phyloP scores from a whole-genome alignment of 352 stramenopile genomes.

The Aphanomyces invadans region DNA sequence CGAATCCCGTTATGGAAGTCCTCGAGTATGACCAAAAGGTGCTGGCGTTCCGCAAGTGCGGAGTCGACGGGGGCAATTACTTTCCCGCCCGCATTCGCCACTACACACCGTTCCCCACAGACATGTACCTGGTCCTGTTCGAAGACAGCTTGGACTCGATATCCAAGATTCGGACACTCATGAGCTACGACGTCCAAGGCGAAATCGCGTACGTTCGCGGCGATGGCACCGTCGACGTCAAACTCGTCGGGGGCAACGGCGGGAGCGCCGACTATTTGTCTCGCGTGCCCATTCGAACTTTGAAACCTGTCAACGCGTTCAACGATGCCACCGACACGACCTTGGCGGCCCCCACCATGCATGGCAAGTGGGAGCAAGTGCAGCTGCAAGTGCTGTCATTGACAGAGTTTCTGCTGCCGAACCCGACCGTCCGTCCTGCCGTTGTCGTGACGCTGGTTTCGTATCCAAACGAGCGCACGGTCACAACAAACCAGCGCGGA shows the following conservation, averaged over 20 bases:
- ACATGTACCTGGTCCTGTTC: slow-evolving; percentile 50
- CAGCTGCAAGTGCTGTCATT: slow-evolving; percentile 41
- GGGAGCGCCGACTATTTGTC: slow-evolving; percentile 26
- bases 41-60: slow-evolving; percentile 49
- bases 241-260: slow-evolving; percentile 27
- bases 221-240: slow-evolving; percentile 53
- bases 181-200: slow-evolving; percentile 50
- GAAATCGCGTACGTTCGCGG: slow-evolving; percentile 39
- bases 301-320: slow-evolving; percentile 47
- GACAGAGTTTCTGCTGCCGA: slow-evolving; percentile 32
- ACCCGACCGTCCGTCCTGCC: slow-evolving; percentile 27
- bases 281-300: slow-evolving; percentile 28
- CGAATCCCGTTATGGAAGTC: slow-evolving; percentile 39
- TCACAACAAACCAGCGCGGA: slow-evolving; percentile 26
- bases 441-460: slow-evolving; percentile 45
- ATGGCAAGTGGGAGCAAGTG: slow-evolving; percentile 38
- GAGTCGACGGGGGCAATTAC: slow-evolving; percentile 43
- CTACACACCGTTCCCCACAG: slow-evolving; percentile 41
- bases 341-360: slow-evolving; percentile 24
- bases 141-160: slow-evolving; percentile 51
- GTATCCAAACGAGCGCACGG: slow-evolving; percentile 25
- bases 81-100: slow-evolving; percentile 45
- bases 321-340: slow-evolving; percentile 28
- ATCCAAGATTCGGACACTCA: slow-evolving; percentile 46
- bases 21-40: slow-evolving; percentile 55